These are phyloP conservation scores for Luvunga scandens DNA, from an alignment of 345 rosid genomes.

Conservation along the genomic window DNA sequence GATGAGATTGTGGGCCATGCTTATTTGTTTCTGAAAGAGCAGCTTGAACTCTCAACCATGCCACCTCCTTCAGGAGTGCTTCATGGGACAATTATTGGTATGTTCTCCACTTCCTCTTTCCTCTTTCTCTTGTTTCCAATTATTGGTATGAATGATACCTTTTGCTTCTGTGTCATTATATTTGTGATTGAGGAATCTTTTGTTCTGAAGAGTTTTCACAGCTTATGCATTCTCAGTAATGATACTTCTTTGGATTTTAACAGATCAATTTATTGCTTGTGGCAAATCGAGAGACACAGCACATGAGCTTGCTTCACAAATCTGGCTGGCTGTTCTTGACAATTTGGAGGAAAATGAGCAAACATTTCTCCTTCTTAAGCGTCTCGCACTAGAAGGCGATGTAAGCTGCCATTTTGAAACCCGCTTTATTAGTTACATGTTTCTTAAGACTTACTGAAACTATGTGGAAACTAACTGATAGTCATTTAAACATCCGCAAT, in stretches of 20 bases:
- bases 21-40: slow-evolving; percentile 81
- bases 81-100: slow-evolving; percentile 87
- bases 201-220: neutral
- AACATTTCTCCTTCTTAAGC: slow-evolving; percentile 68
- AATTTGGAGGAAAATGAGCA: slow-evolving; percentile 75
- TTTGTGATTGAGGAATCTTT: neutral
- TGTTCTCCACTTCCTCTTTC: slow-evolving; percentile 15
- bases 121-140: neutral
- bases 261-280: slow-evolving; percentile 85
- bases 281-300: slow-evolving; percentile 72
- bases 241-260: slow-evolving; percentile 10
- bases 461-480: neutral
- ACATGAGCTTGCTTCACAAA: slow-evolving; percentile 69
- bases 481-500: neutral
- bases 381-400: slow-evolving; percentile 68
- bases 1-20: slow-evolving; percentile 84
- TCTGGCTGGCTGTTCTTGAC: slow-evolving; percentile 86
- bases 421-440: neutral
- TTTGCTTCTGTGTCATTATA: neutral
- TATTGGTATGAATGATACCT: too few species aligned
- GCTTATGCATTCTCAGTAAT: neutral
- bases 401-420: slow-evolving; percentile 38
- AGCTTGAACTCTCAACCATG: slow-evolving; percentile 59
- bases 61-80: slow-evolving; percentile 64
- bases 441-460: neutral